phyloP scores from a whole-genome alignment of 2,329 filamentous ascomycete species.

The Clarireedia hainanense region DNA sequence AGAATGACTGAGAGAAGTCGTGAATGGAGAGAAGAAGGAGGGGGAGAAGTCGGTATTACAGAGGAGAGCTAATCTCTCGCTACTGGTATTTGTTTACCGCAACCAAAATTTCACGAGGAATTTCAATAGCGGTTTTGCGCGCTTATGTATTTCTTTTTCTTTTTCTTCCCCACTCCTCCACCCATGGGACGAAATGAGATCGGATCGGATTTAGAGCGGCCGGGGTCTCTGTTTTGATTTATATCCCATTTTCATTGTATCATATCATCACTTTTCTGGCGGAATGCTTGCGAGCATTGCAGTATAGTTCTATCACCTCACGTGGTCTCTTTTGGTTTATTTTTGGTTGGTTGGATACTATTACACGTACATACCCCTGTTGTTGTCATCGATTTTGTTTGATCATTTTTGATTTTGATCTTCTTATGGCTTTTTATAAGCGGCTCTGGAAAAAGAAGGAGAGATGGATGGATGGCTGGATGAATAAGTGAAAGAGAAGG shows the following conservation, averaged over 20 bases:
- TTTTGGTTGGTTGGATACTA: not conserved
- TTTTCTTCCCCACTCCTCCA: not conserved
- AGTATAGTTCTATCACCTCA: not conserved
- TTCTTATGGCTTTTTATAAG: not conserved
- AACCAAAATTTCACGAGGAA: too few relatives aligned
- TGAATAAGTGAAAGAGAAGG: too few relatives aligned
- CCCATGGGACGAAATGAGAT: not conserved
- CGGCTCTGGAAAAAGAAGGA: not conserved
- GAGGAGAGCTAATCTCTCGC: slow-evolving; percentile 23
- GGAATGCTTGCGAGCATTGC: not conserved
- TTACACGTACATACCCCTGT: not conserved
- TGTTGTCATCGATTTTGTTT: not conserved
- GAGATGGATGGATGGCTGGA: not conserved
- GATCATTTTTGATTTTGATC: not conserved
- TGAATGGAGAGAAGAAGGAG: slow-evolving; percentile 80
- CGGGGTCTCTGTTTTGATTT: not conserved
- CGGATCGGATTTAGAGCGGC: not conserved
- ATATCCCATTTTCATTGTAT: not conserved
- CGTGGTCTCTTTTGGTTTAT: not conserved
- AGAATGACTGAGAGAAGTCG: slow-evolving; percentile 74
- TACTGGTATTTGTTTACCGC: too few relatives aligned
- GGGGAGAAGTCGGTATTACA: slow-evolving; percentile 27
- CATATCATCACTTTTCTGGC: not conserved
- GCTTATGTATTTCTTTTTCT: not conserved
- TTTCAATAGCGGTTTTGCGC: not conserved